Conservation (phyloP, 768 basidiomycete genomes). For the Mycena galopus region DNA sequence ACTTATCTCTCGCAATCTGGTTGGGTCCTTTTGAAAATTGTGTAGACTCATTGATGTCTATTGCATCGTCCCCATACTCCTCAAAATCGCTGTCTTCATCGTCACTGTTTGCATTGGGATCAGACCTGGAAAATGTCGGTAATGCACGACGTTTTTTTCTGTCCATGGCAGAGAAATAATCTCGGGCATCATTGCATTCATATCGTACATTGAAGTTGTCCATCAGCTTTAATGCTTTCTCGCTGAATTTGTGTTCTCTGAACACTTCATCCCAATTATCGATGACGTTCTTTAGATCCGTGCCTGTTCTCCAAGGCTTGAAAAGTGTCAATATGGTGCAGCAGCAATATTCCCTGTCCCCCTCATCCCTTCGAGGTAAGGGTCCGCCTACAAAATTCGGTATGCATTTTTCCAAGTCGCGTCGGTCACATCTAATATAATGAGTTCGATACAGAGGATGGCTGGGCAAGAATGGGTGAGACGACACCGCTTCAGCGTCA, state of each 20-base stretch:
- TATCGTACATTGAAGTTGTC: no score
- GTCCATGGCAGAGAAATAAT: neutral
- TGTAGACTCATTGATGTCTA: neutral
- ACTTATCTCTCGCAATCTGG: neutral
- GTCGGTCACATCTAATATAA: neutral
- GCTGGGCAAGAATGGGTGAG: neutral
- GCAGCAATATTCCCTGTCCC: neutral
- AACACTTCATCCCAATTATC: neutral
- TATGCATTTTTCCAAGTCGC: neutral
- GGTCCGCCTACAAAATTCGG: neutral
- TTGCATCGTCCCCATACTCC: neutral
- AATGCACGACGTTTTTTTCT: neutral
- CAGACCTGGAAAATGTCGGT: neutral
- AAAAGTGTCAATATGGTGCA: neutral
- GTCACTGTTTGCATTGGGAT: neutral
- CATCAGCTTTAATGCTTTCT: neutral
- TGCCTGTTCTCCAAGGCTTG: no score
- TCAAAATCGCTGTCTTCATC: neutral
- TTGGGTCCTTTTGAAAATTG: neutral
- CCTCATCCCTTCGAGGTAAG: neutral
- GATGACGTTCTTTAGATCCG: neutral
- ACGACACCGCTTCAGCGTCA: neutral
- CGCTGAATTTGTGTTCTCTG: neutral
- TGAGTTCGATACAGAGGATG: constrained; percentile 3
- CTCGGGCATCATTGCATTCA: neutral